Conservation (phyloP, 805 yeast genomes). For the Starmerella tilneyi region DNA sequence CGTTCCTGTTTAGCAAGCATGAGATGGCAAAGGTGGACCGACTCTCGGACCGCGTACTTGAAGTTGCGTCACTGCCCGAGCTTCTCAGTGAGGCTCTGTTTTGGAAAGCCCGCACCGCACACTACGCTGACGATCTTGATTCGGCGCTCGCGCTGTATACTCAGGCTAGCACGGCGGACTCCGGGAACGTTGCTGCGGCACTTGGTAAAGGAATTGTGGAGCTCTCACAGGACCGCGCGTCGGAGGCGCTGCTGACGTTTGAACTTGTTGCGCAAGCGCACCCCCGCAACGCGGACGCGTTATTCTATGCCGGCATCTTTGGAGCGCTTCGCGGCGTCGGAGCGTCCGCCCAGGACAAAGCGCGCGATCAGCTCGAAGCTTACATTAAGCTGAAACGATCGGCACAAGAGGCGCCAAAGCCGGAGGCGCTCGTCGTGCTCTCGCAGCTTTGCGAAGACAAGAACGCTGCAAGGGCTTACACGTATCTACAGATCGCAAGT, state of each 20-base stretch:
- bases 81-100: slow-evolving; percentile 55
- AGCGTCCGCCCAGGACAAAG: slow-evolving; percentile 33
- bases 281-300: slow-evolving; percentile 63
- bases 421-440: slow-evolving; percentile 58
- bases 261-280: slow-evolving; percentile 59
- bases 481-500: slow-evolving; percentile 50
- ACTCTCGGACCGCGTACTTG: slow-evolving; percentile 44
- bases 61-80: slow-evolving; percentile 34
- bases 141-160: slow-evolving; percentile 63
- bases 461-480: slow-evolving; percentile 47
- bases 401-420: slow-evolving; percentile 44
- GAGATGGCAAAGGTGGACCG: slow-evolving; percentile 48
- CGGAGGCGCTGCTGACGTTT: slow-evolving; percentile 78
- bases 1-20: slow-evolving; percentile 61
- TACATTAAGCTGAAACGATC: slow-evolving; percentile 51
- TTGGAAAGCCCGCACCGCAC: slow-evolving; percentile 79
- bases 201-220: slow-evolving; percentile 83
- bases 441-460: slow-evolving; percentile 57
- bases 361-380: slow-evolving; percentile 56
- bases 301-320: slow-evolving; percentile 49
- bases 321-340: slow-evolving; percentile 34
- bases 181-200: slow-evolving; percentile 55
- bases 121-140: slow-evolving; percentile 48
- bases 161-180: slow-evolving; percentile 53
- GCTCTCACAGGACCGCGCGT: slow-evolving; percentile 54